A percentile compares a stretch with the other conserved stretches of the same genome.
These are phyloP conservation scores for Penicillium ochrochloron DNA, from an alignment of 495 filamentous ascomycete genomes.

Conservation along the genomic window DNA sequence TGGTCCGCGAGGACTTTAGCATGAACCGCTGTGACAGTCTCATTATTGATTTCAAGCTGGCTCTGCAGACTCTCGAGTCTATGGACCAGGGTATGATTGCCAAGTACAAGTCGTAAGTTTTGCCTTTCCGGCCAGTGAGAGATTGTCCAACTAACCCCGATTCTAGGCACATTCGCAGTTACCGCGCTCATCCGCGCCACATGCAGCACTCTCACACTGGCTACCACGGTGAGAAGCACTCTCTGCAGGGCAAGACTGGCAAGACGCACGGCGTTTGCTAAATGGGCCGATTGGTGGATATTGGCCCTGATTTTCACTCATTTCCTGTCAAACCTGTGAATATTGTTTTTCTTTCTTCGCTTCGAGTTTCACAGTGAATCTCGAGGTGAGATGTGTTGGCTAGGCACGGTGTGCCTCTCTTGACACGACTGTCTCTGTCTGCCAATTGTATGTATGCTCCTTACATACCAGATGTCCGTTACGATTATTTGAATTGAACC, in stretches of 20 bases:
- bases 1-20: constrained; percentile 87
- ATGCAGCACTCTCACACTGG: constrained; percentile 64
- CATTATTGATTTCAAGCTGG: constrained; percentile 73
- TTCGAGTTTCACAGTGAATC: not conserved
- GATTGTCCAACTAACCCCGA: constrained; percentile 12
- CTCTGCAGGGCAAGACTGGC: constrained; percentile 82
- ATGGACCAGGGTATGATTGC: constrained; percentile 74
- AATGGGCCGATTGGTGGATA: not conserved
- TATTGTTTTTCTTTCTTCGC: not conserved
- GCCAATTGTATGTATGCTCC: constrained; percentile 18
- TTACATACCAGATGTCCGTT: constrained; percentile 16
- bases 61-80: constrained; percentile 65
- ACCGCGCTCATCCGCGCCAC: constrained; percentile 59
- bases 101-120: constrained; percentile 63
- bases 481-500: constrained; percentile 6
- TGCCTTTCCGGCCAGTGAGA: not conserved
- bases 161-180: constrained; percentile 56
- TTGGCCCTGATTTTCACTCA: not conserved
- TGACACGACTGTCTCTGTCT: not conserved
- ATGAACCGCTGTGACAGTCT: constrained; percentile 74
- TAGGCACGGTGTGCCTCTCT: not conserved
- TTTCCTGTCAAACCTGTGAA: not conserved
- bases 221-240: constrained; percentile 79
- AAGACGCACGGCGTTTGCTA: constrained; percentile 89
- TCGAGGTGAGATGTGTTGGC: not conserved